Base-by-base conservation (phyloP, 306 rosid species). In the Castanospermum australe region DNA sequence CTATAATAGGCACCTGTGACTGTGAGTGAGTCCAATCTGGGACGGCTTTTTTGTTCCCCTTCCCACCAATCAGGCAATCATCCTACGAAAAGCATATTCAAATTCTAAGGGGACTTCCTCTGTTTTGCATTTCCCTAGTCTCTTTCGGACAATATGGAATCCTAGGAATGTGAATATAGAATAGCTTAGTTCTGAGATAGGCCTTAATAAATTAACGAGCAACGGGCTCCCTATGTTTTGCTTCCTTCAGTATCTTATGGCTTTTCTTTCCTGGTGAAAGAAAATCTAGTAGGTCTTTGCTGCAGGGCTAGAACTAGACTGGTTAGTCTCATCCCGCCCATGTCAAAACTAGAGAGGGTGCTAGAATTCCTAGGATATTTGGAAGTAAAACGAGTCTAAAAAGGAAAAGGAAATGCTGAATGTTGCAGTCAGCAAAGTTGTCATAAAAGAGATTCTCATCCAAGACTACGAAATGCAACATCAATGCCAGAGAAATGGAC, bases 391-490 rank as follows among this genome's bases (percentile, higher is more conserved):
- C 18, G 24, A 2, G 6, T 6, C 24, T 11, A 68, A 74, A 52
- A 48, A 54, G 57, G 32, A 10, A 8, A 65, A 24, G 45, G 71
- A 76, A 44, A 28, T 45, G 79, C 59, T 24, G 65, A 45, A 75
- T 25, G 47, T 3, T 30, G 71, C 59, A 45, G 71, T 48, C 13
- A 35, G 63, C 55, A 35, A 44, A 78, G 83, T 60, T 73, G 68
- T 36, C 61, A 10, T 42, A 60, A 70, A 6, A 77, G 80, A 85
- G 86, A 71, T 77, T 80, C 86, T 69, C 22, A 65, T 41, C 22
- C 44, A 64, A 70, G 88, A 81, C 79, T 78, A 84, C 62, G 84
- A 84, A 81, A 69, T 78, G 84, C 78, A 82, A 63, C 33, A 65
- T 44, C 48, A 44, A 75, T 70, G 15, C 25, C 71, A 22, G 55